Conservation (phyloP, 805 yeast species). For the Suhomyces kilbournensis region DNA sequence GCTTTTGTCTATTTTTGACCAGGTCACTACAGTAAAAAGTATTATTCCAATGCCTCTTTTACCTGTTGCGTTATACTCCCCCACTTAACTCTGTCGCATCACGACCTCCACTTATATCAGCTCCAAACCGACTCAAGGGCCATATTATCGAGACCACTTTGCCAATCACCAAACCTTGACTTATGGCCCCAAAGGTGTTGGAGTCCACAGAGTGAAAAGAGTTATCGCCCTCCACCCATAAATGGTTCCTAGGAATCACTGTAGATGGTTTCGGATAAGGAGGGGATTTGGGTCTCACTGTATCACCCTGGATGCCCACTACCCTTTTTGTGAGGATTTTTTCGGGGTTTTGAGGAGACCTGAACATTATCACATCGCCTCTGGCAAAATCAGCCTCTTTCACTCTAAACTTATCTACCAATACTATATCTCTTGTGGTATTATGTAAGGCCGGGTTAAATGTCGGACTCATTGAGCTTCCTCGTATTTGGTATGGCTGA, state of each 20-base stretch:
- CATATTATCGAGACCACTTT: constrained; percentile 66
- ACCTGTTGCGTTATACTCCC: too few species aligned
- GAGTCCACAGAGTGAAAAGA: constrained; percentile 75
- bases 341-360: constrained; percentile 80
- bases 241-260: constrained; percentile 69
- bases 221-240: constrained; percentile 97
- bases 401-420: constrained; percentile 64
- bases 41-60: too few species aligned
- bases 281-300: constrained; percentile 51
- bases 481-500: constrained; percentile 72
- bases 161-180: constrained; percentile 77
- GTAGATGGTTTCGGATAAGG: constrained; percentile 66
- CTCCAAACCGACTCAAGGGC: constrained; percentile 49
- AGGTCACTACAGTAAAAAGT: too few species aligned
- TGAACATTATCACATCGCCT: constrained; percentile 73
- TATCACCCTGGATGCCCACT: constrained; percentile 72
- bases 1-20: too few species aligned
- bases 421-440: constrained; percentile 54
- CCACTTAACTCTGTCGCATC: constrained; percentile 13
- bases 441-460: constrained; percentile 63
- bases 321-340: constrained; percentile 76
- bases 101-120: constrained; percentile 25
- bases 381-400: constrained; percentile 42
- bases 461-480: constrained; percentile 86
- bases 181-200: constrained; percentile 84